Conservation (phyloP, 768 basidiomycete species). For the Leccinellum albellum region DNA sequence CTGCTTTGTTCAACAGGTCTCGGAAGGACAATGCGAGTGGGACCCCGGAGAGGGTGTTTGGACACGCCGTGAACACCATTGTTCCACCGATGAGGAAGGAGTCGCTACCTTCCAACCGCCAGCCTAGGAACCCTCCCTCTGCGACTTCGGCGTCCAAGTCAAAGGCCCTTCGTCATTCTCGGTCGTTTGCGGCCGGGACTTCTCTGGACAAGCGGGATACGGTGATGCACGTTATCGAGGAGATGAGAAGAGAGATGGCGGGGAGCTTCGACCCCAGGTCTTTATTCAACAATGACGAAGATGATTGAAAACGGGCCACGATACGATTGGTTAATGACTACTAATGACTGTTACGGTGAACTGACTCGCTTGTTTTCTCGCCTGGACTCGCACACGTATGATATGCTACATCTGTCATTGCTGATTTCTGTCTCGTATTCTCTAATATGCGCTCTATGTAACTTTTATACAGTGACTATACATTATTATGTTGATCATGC, state of each 20-base stretch:
- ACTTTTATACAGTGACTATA: background rate
- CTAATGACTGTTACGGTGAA: background rate
- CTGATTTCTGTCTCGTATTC: background rate
- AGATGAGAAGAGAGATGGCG: constrained; percentile 17
- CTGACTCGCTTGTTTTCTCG: constrained; percentile 1
- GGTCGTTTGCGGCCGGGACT: constrained; percentile 18
- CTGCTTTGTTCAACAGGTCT: background rate
- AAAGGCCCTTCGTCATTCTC: constrained; percentile 22
- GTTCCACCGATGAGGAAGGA: constrained; percentile 13
- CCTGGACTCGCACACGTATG: background rate
- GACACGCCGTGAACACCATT: constrained; percentile 12
- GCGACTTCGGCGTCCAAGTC: constrained; percentile 4
- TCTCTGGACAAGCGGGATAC: background rate
- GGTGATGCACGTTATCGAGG: constrained; percentile 15
- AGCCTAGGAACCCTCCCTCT: background rate
- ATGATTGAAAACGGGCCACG: background rate
- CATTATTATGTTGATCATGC: background rate
- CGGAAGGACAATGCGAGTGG: background rate
- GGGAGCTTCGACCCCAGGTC: constrained; percentile 17
- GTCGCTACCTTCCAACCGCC: constrained; percentile 7
- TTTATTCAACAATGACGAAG: constrained; percentile 13
- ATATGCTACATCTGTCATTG: background rate
- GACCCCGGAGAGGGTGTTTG: constrained; percentile 11
- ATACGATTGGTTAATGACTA: background rate
- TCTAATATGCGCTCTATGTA: background rate